Conservation (phyloP, 1,284 basidiomycete genomes). For the Mixia osmundae region DNA sequence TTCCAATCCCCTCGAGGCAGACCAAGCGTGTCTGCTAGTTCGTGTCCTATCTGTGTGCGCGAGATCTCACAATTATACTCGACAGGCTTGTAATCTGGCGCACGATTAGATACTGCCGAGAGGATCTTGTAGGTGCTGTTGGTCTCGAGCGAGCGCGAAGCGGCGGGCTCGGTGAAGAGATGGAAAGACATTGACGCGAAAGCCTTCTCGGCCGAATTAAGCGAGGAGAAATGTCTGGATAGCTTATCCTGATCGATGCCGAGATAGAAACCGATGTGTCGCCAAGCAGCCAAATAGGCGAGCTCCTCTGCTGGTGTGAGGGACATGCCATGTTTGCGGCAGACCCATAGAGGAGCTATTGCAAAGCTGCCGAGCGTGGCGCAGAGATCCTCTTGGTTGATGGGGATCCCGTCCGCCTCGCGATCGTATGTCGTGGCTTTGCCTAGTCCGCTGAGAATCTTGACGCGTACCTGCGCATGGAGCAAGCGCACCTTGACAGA, state of each 20-base stretch:
- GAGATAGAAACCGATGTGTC: constrained; percentile 17
- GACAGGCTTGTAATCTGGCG: constrained; percentile 8
- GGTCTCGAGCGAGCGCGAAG: constrained; percentile 5
- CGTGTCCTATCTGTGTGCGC: constrained; percentile 9
- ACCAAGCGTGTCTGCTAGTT: constrained; percentile 12
- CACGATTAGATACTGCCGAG: constrained; percentile 9
- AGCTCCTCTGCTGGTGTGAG: constrained; percentile 8
- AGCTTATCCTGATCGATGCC: constrained; percentile 13
- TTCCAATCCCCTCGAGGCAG: constrained; percentile 6
- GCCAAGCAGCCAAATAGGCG: constrained; percentile 13
- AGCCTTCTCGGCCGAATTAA: constrained; percentile 8
- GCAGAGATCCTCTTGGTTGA: constrained; percentile 9
- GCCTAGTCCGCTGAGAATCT: constrained; percentile 10
- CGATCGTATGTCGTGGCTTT: constrained; percentile 10
- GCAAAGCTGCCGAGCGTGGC: constrained; percentile 14
- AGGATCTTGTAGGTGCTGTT: constrained; percentile 15
- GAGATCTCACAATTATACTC: constrained; percentile 11
- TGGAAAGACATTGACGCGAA: constrained; percentile 15
- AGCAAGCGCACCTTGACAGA: constrained; percentile 14
- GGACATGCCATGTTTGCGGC: constrained; percentile 8
- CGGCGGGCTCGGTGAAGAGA: constrained; percentile 8
- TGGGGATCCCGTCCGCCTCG: constrained; percentile 8
- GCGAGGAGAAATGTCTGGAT: constrained; percentile 5
- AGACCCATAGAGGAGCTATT: constrained; percentile 15
- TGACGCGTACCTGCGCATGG: constrained; percentile 13